Base-by-base conservation (phyloP, 495 filamentous ascomycete species). In the Xylaria cubensis region DNA sequence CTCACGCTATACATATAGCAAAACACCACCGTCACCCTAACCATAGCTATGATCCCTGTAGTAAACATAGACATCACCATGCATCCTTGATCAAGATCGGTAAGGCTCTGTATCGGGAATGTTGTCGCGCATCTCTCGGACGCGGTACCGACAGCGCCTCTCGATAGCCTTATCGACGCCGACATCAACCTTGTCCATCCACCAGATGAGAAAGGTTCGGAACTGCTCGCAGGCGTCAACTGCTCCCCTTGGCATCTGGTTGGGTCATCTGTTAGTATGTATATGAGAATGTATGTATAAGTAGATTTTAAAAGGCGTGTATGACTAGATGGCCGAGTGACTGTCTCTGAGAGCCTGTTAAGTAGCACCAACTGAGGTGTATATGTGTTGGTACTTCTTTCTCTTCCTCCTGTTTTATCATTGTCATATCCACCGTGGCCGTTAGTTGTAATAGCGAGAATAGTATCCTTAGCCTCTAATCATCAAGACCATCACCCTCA, bases 141-240 rank as follows among this genome's bases (percentile, higher is more conserved):
- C 68, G 44, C 41, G 68, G 32, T 21, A 15, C 36, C 44, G 39
- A 12, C 44, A 32, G 1, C 34, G 56, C 1, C 17, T 48, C 58
- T 41, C 58, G 34, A 70, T 55, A 7, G 42, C 17, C 58, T 24
- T 13, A 29, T 50, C 46, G 8, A 21, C 68, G n/a, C 56, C 59
- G 19, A 0, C 8, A 10, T 50, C 56, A 4, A 64, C 24, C 32
- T 70, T 70, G 32, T 51, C 56, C n/a, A 70, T 50, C 56, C 68
- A 70, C 56, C 46, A 70, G 44, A 24, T 3, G 36, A 70, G 42
- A 1, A 39, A 53, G 42, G 58, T 26, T 19, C 1, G 56, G 58
- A 70, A 70, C 15, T 50, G 13, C 1, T 64, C 44, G 68, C 68
- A 70, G 29, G 68, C 58, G 12, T 55, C 32, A n/a, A 36, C 58